Evolutionary conservation across 306 rosid genomes (phyloP), one percentile per base, ranked within the genome.

Genomic region (Cucumis cinereus): DNA sequence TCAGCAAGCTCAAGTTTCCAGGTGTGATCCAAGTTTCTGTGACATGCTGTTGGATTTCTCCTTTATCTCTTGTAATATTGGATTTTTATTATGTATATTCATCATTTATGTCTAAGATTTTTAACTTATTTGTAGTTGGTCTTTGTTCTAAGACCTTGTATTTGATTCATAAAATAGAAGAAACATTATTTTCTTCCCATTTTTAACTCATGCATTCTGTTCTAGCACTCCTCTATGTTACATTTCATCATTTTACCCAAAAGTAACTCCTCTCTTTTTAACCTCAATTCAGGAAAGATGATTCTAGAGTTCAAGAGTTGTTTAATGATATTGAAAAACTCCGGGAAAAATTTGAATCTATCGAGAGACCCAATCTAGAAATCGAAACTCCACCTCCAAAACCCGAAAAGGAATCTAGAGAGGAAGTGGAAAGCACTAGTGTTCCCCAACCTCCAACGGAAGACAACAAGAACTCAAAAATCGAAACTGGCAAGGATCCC

Each of bases 361-460:
- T 95, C 49, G 99, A 92, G 91, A 95, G 99, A 79, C 98, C 99
- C 79, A 66, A 71, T 60, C 83, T 92, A 60, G 93, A 89, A 78
- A 66, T 90, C 59, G 99, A 95, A 85, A 90, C 63, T 64, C 98
- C 96, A 9, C 30, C 85, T 36, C 85, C 79, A 12, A 86, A 85
- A 77, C 60, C 76, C 12, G 95, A 89, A 83, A 36, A 85, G 69
- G 83, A 84, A 20, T 83, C 87, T 23, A 74, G 80, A 28, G 87
- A 86, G 82, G 83, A 83, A 79, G 81, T 26, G 17, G 80, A 76
- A 12, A 84, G 81, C 14, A 82, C 28, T 72, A 15, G 4, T 53
- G 58, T 82, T 28, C 62, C 85, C 58, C 72, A 84, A 71, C 70
- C 80, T 70, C 47, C 78, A 3, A 74, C 70, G 30, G 87, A 74